Percentiles rank a stretch among this genome's conserved stretches.
Evolutionary conservation across 176 grass and related monocot genomes (phyloP).

Genomic region (Thinopyrum elongatum): DNA sequence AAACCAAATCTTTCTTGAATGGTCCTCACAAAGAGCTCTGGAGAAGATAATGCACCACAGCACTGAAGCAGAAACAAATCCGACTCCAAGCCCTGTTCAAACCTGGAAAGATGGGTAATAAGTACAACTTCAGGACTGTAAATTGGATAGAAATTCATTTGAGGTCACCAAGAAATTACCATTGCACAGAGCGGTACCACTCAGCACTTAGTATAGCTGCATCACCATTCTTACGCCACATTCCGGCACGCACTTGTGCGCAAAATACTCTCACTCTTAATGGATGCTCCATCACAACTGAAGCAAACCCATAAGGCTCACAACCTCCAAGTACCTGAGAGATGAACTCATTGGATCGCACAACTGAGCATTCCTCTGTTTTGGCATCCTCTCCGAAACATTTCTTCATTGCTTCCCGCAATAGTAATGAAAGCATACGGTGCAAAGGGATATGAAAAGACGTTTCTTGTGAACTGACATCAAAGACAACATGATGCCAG

Average conservation of each 20-base stretch:
- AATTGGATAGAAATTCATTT: conserved; percentile 14
- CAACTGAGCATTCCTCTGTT: conserved; percentile 32
- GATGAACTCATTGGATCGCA: conserved; percentile 56
- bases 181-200: conserved; percentile 85
- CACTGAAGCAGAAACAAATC: conserved; percentile 96
- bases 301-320: conserved; percentile 59
- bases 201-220: conserved; percentile 70
- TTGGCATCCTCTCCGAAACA: conserved; percentile 58
- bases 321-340: conserved; percentile 48
- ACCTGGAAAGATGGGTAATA: conserved; percentile 53
- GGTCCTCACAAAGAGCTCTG: conserved; percentile 79
- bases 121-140: conserved; percentile 19
- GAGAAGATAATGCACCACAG: conserved; percentile 90
- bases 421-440: conserved; percentile 71
- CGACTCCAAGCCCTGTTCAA: conserved; percentile 88
- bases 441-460: conserved; percentile 91
- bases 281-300: conserved; percentile 96
- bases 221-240: conserved; percentile 98
- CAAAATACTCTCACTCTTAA: conserved; percentile 89
- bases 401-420: conserved; percentile 56
- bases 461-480: conserved; percentile 84
- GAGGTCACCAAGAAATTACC: conserved; percentile 49
- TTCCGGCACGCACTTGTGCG: conserved; percentile 88
- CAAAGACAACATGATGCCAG: conserved; percentile 75
- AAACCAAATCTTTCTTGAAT: conserved; percentile 96